Evolutionary conservation across 176 grass and related monocot species (phyloP).

Genomic region (Eremochloa ophiuroides): DNA sequence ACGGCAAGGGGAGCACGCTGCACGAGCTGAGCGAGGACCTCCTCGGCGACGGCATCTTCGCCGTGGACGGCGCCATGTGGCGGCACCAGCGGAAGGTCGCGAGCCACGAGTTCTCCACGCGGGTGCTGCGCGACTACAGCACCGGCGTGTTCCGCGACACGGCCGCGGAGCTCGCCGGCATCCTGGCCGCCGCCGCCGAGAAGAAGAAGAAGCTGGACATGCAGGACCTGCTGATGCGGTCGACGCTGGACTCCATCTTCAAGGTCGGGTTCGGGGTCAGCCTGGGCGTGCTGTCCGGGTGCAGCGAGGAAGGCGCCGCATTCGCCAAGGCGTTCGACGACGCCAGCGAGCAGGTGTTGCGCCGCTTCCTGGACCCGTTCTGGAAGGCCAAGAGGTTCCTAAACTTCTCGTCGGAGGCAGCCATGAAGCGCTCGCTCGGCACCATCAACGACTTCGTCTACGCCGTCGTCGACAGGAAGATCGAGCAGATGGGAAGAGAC

Average conservation of each 20-base stretch:
- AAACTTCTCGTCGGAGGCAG: too few species aligned
- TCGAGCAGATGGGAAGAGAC: too few species aligned
- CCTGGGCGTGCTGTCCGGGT: not conserved
- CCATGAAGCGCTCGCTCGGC: too few species aligned
- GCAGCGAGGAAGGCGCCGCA: conserved; percentile 16
- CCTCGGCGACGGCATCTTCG: conserved; percentile 82
- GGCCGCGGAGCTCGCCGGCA: conserved; percentile 42
- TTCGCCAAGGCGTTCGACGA: conserved; percentile 76
- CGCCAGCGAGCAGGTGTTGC: conserved; percentile 45
- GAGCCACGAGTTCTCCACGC: conserved; percentile 63
- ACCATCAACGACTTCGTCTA: too few species aligned
- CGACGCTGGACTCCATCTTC: too few species aligned
- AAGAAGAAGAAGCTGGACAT: too few species aligned
- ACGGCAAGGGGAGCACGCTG: conserved; percentile 52
- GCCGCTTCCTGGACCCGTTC: conserved; percentile 50
- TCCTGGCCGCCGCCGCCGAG: conserved; percentile 25
- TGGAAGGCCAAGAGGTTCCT: conserved; percentile 38
- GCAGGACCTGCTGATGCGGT: too few species aligned
- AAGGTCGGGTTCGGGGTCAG: too few species aligned
- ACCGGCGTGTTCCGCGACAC: conserved; percentile 59
- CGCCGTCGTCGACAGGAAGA: too few species aligned
- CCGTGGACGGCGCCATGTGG: conserved; percentile 73
- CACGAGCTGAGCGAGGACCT: conserved; percentile 46
- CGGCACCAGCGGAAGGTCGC: conserved; percentile 81
- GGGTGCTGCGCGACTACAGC: conserved; percentile 67